These are phyloP conservation scores for Yarrowia osloensis DNA, from an alignment of 805 yeast species.

Conservation along the genomic window DNA sequence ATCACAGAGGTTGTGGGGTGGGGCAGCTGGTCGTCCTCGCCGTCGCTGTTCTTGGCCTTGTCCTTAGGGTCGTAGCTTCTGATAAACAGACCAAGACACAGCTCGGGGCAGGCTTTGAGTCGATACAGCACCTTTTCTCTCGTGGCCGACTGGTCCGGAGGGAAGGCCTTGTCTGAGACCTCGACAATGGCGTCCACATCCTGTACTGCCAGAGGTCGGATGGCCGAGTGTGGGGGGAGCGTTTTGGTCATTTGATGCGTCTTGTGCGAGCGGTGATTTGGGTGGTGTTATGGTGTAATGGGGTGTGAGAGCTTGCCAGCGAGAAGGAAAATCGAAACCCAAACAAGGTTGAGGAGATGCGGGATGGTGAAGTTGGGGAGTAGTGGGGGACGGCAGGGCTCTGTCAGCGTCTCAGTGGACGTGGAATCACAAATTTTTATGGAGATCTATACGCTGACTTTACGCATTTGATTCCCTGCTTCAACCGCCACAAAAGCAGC, in stretches of 20 bases:
- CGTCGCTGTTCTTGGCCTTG: conserved; percentile 32
- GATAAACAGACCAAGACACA: conserved; percentile 83
- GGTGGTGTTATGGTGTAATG: background rate
- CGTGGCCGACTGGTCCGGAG: conserved; percentile 67
- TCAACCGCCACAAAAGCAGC: background rate
- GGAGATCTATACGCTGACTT: background rate
- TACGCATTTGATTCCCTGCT: background rate
- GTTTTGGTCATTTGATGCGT: conserved; percentile 34
- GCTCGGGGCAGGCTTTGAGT: conserved; percentile 80
- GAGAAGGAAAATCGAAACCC: conserved; percentile 27
- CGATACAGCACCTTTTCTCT: conserved; percentile 67
- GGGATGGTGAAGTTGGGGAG: conserved; percentile 9
- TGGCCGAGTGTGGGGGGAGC: conserved; percentile 59
- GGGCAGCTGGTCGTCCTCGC: conserved; percentile 37
- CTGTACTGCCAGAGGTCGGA: conserved; percentile 76
- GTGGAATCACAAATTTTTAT: background rate
- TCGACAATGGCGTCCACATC: conserved; percentile 64
- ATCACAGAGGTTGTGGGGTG: conserved; percentile 34
- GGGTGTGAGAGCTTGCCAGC: conserved; percentile 5
- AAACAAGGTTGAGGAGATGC: conserved; percentile 28
- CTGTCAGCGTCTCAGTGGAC: background rate
- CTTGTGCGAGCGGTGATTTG: background rate
- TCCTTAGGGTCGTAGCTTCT: conserved; percentile 54
- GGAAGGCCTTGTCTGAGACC: conserved; percentile 71
- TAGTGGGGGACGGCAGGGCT: background rate